Evolutionary conservation across 768 basidiomycete genomes (phyloP).

Genomic region (Daedaleopsis sinensis): DNA sequence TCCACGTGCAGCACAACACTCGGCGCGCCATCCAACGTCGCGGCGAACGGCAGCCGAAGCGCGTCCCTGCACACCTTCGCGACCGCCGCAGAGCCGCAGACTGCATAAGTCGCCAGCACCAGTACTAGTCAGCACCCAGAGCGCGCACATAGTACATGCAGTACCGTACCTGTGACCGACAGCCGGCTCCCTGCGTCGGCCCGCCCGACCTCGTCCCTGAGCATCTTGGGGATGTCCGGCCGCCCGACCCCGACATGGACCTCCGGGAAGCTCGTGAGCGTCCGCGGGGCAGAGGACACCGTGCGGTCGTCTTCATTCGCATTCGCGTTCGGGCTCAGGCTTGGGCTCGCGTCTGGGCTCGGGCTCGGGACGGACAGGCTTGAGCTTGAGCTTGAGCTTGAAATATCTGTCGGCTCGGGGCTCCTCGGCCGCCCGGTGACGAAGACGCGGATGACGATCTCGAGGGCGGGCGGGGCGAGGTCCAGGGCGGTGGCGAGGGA

Average conservation of each 20-base stretch:
- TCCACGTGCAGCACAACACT: constrained; percentile 49
- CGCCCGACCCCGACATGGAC: constrained; percentile 39
- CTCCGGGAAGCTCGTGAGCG: constrained; percentile 24
- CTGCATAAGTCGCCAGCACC: constrained; percentile 28
- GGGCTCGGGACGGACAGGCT: too few species aligned
- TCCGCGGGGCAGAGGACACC: constrained; percentile 3
- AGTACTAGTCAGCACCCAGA: not conserved
- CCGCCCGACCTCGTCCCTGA: constrained; percentile 37
- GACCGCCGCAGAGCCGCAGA: constrained; percentile 50
- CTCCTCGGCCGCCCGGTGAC: constrained; percentile 31
- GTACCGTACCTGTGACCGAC: constrained; percentile 47
- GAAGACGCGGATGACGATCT: constrained; percentile 44
- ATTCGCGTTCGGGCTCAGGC: too few species aligned
- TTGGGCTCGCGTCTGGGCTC: too few species aligned
- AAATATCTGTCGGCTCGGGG: too few species aligned
- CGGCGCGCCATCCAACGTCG: constrained; percentile 45
- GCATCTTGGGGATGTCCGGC: constrained; percentile 42
- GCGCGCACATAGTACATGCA: not conserved
- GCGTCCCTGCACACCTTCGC: constrained; percentile 41
- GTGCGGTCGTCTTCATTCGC: constrained; percentile 20
- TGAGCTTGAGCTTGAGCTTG: too few species aligned
- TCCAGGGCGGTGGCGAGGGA: constrained; percentile 37
- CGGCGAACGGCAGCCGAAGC: constrained; percentile 39
- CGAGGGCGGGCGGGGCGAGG: constrained; percentile 33
- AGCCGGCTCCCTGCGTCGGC: constrained; percentile 38